Percentiles rank a stretch among this genome's conserved stretches.
Evolutionary conservation across 331 rosid species (phyloP).

Genomic region (Arachis monticola): DNA sequence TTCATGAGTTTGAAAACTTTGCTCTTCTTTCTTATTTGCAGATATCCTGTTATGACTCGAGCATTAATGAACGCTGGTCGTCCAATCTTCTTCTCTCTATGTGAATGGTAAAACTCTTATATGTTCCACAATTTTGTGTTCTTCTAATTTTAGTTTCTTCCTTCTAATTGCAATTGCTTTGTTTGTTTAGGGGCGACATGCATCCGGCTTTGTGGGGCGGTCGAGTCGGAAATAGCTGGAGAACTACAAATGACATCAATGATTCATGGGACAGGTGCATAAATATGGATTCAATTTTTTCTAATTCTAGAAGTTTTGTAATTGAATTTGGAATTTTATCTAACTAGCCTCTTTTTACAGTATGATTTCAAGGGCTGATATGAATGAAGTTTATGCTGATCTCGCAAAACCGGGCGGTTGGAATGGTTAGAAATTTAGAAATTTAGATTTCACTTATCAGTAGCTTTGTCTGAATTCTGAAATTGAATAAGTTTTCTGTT

Average conservation of each 20-base stretch:
- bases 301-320: neutral
- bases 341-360: conserved; percentile 49
- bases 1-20: conserved; percentile 3
- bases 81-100: conserved; percentile 78
- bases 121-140: neutral
- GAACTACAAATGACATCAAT: conserved; percentile 77
- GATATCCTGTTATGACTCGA: conserved; percentile 86
- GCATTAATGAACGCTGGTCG: conserved; percentile 78
- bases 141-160: neutral
- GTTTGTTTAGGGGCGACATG: conserved; percentile 75
- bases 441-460: no score
- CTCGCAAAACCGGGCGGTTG: conserved; percentile 92
- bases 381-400: conserved; percentile 80
- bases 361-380: conserved; percentile 79
- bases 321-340: neutral
- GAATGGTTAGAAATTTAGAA: conserved; percentile 67
- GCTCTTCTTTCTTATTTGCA: conserved; percentile 32
- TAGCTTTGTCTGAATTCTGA: neutral
- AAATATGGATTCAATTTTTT: conserved; percentile 12
- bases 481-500: neutral
- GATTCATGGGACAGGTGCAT: conserved; percentile 82
- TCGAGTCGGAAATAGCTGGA: conserved; percentile 90
- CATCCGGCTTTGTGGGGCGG: conserved; percentile 94
- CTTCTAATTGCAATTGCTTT: neutral
- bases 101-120: conserved; percentile 77